These are phyloP conservation scores for Amyloporia xantha DNA, from an alignment of 768 basidiomycete species.

Conservation along the genomic window DNA sequence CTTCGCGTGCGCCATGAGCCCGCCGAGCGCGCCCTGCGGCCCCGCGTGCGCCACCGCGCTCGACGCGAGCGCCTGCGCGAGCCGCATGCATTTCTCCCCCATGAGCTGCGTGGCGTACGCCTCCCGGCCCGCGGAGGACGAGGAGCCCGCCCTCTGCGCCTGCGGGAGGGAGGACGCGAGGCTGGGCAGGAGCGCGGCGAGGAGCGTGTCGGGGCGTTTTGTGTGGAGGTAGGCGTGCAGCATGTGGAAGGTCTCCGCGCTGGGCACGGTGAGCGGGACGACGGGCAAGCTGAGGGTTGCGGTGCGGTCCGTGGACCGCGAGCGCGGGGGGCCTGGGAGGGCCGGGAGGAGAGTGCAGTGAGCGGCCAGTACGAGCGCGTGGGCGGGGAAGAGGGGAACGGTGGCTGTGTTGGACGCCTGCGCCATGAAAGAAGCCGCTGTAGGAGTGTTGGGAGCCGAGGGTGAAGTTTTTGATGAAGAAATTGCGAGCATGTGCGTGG, in stretches of 20 bases:
- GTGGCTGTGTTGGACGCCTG: constrained; percentile 18
- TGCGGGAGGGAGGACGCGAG: constrained; percentile 18
- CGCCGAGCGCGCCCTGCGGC: constrained; percentile 21
- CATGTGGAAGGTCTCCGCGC: constrained; percentile 51
- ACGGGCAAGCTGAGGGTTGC: constrained; percentile 44
- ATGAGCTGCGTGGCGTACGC: constrained; percentile 21
- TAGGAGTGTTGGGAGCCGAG: constrained; percentile 21
- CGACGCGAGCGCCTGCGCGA: constrained; percentile 21
- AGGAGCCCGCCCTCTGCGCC: constrained; percentile 8
- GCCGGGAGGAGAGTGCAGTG: constrained; percentile 61
- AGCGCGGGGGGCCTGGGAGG: constrained; percentile 34
- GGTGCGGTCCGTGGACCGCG: constrained; percentile 22
- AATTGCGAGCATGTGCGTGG: constrained; percentile 30
- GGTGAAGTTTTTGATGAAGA: constrained; percentile 26
- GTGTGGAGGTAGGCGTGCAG: constrained; percentile 65
- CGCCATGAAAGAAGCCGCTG: constrained; percentile 20
- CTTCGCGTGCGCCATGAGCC: constrained; percentile 30
- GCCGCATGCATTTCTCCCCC: constrained; percentile 17
- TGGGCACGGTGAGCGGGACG: constrained; percentile 55
- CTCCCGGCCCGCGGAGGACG: constrained; percentile 8
- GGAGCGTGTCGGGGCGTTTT: constrained; percentile 43
- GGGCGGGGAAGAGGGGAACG: constrained; percentile 52
- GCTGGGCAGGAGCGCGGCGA: constrained; percentile 39
- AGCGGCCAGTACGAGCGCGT: constrained; percentile 62
- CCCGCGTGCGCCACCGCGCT: constrained; percentile 18